These are phyloP conservation scores for Xylariaceae sp. DNA, from an alignment of 2,329 filamentous ascomycete species.

Conservation along the genomic window DNA sequence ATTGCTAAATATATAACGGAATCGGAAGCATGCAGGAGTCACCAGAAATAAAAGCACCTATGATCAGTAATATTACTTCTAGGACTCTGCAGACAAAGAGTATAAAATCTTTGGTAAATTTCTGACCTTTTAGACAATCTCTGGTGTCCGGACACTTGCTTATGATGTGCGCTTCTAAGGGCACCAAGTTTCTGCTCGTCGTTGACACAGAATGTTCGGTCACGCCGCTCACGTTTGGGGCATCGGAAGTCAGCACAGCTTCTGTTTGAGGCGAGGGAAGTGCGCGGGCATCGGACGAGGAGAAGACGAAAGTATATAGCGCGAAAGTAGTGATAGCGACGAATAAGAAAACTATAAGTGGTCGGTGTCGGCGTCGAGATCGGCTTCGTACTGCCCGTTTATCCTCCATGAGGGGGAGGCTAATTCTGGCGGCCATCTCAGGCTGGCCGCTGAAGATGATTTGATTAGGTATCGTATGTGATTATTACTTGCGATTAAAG, in stretches of 20 bases:
- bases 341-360: constrained; percentile 30
- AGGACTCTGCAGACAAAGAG: too few species aligned
- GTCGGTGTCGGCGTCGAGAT: constrained; percentile 36
- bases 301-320: constrained; percentile 27
- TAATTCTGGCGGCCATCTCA: constrained; percentile 39
- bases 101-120: too few species aligned
- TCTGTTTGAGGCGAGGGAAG: constrained; percentile 9
- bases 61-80: too few species aligned
- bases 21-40: too few species aligned
- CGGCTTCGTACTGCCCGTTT: constrained; percentile 33
- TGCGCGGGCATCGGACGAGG: constrained; percentile 27
- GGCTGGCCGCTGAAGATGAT: not conserved
- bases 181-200: constrained; percentile 57
- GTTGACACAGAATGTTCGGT: constrained; percentile 21
- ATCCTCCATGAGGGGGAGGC: constrained; percentile 40
- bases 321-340: constrained; percentile 33
- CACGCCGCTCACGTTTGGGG: constrained; percentile 16
- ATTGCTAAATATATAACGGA: too few species aligned
- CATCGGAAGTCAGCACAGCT: not conserved
- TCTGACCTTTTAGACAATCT: constrained; percentile 81
- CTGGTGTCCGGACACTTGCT: constrained; percentile 93
- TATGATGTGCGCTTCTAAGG: constrained; percentile 95
- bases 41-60: too few species aligned
- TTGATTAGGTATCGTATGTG: not conserved
- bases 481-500: not conserved